Base-by-base conservation (phyloP, 345 rosid genomes). In the Populus tremula region DNA sequence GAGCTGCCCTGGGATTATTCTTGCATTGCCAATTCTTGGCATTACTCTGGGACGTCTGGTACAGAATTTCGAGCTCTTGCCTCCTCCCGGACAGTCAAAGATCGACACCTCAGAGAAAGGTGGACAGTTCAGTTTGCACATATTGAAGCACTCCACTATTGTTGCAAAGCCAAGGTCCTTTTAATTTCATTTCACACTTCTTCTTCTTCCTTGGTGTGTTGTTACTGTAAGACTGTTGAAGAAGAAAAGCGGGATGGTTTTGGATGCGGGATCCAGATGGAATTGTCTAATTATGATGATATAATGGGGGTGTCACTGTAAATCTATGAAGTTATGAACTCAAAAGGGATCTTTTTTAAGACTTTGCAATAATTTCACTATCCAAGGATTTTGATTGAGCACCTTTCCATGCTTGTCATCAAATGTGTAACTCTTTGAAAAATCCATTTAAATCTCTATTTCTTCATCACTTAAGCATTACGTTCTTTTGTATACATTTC, bases 1-100 rank as follows among this genome's bases (percentile, higher is more conserved):
- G 81, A 96, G 99, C 82, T 96, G 99, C 85, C 99, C 99, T 0
- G 99, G 99, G 65, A 96, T 96, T 56, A 96, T 96, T 38, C 90
- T 96, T 47, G 99, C 99, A 1, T 73, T 96, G 81, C 99, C 99
- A 6, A 96, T 96, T 78, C 87, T 96, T 64, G 98, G 97, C 11
- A 89, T 96, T 56, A 92, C 98, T 17, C 67, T 96, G 33, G 99
- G 99, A 2, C 93, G 95, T 50, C 23, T 96, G 87, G 97, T 96
- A 1, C 99, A 96, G 88, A 96, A 96, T 80, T 96, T 96, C 39
- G 99, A 96, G 92, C 91, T 96, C 1, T 80, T 88, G 86, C 97
- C 99, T 69, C 99, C 99, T 23, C 93, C 91, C 1, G 98, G 97
- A 65, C 94, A 90, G 70, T 81, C 93, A 18, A 91, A 92, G 86